Conservation (phyloP, 768 basidiomycete genomes). For the Serendipita sp. region DNA sequence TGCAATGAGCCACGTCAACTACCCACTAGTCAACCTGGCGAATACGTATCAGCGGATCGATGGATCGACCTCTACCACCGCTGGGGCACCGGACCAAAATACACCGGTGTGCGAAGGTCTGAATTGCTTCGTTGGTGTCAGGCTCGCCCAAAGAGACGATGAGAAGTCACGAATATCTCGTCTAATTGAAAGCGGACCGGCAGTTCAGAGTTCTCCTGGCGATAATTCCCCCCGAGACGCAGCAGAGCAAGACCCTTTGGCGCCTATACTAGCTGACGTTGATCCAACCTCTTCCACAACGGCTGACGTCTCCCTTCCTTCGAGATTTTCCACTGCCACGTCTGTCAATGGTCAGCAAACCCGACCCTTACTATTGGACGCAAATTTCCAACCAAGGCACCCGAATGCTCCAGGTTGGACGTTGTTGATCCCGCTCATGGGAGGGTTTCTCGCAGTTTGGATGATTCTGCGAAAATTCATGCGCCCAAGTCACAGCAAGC, state of each 20-base stretch:
- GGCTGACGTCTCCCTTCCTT: neutral
- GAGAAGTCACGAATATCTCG: neutral
- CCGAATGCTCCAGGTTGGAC: neutral
- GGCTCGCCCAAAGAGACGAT: neutral
- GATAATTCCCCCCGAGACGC: neutral
- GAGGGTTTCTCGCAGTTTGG: neutral
- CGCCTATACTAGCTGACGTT: too few relatives aligned
- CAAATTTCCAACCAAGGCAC: neutral
- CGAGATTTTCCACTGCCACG: neutral
- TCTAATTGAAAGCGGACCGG: neutral
- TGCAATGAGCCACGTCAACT: slow-evolving; percentile 69
- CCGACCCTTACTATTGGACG: neutral
- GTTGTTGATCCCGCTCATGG: neutral
- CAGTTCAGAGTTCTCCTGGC: neutral
- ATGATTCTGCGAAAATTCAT: neutral
- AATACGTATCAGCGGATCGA: slow-evolving; percentile 16
- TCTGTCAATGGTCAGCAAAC: neutral
- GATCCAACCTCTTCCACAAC: too few relatives aligned
- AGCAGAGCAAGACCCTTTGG: neutral
- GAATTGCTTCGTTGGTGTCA: slow-evolving; percentile 7
- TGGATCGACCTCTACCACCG: slow-evolving; percentile 5
- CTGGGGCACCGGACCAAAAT: neutral
- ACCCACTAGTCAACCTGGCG: slow-evolving; percentile 47
- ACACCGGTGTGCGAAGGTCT: neutral
- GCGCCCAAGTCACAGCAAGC: neutral